Evolutionary conservation across 176 grass and related monocot species (phyloP).

Genomic region (Luzula sylvatica): DNA sequence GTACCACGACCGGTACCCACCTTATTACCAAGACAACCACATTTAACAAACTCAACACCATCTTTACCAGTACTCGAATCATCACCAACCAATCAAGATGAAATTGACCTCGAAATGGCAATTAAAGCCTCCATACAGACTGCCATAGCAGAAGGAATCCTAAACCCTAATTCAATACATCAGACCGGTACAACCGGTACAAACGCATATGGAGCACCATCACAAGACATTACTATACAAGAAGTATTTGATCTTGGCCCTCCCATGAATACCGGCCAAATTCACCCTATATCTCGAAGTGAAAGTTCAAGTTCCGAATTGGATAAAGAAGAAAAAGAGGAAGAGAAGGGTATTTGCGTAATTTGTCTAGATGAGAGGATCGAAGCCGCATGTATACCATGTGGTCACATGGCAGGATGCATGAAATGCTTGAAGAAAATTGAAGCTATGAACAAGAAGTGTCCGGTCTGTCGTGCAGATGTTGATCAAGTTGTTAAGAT

Average conservation of each 20-base stretch:
- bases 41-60: conserved; percentile 5
- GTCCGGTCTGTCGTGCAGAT: conserved; percentile 32
- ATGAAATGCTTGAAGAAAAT: conserved; percentile 36
- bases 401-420: conserved; percentile 41
- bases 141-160: conserved; percentile 27
- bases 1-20: conserved; percentile 6
- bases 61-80: not conserved
- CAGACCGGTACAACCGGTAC: conserved; percentile 12
- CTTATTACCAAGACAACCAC: not conserved
- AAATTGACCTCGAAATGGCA: conserved; percentile 25
- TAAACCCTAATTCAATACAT: conserved; percentile 11
- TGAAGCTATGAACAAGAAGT: conserved; percentile 24
- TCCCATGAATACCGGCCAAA: not conserved
- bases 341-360: conserved; percentile 8
- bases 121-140: conserved; percentile 38
- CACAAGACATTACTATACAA: conserved; percentile 8
- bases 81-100: conserved; percentile 16
- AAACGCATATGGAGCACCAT: not conserved
- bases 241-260: not conserved
- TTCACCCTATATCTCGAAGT: not conserved
- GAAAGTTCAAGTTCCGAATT: not conserved
- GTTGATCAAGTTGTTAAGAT: conserved; percentile 33
- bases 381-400: conserved; percentile 38
- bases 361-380: conserved; percentile 28
- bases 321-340: not conserved